These are phyloP conservation scores for Vanderwaltozyma polyspora DNA, from an alignment of 805 yeast genomes.

Conservation along the genomic window DNA sequence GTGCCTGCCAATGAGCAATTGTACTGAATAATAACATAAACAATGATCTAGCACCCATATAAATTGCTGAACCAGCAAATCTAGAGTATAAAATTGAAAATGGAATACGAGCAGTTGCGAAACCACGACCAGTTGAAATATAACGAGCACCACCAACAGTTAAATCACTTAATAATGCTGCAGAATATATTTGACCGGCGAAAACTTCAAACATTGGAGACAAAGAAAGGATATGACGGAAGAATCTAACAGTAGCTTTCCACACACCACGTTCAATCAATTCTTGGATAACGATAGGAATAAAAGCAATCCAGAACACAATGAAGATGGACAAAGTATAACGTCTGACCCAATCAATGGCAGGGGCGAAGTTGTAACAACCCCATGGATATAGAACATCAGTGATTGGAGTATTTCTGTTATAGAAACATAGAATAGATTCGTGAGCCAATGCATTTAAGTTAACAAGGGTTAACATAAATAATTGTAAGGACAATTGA, in stretches of 20 bases:
- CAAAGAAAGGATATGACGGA: conserved; percentile 55
- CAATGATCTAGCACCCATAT: conserved; percentile 72
- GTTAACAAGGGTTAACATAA: conserved; percentile 70
- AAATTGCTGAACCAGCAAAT: conserved; percentile 72
- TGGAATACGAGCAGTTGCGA: conserved; percentile 70
- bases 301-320: conserved; percentile 73
- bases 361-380: conserved; percentile 76
- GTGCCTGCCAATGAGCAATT: conserved; percentile 79
- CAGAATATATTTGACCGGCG: conserved; percentile 67
- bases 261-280: conserved; percentile 71
- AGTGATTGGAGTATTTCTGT: conserved; percentile 58
- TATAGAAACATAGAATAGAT: conserved; percentile 55
- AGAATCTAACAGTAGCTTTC: conserved; percentile 58
- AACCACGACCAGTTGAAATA: conserved; percentile 78
- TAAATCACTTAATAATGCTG: conserved; percentile 57
- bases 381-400: conserved; percentile 69
- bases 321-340: conserved; percentile 80
- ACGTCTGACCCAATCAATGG: conserved; percentile 77
- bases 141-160: conserved; percentile 80
- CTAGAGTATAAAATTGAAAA: conserved; percentile 63
- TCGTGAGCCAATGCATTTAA: conserved; percentile 71
- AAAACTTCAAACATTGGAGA: conserved; percentile 79
- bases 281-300: conserved; percentile 71
- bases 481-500: conserved; percentile 71
- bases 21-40: conserved; percentile 62